Evolutionary conservation across 331 rosid species (phyloP), one percentile per base, ranked within the genome.

Genomic region (Quercus lobata): DNA sequence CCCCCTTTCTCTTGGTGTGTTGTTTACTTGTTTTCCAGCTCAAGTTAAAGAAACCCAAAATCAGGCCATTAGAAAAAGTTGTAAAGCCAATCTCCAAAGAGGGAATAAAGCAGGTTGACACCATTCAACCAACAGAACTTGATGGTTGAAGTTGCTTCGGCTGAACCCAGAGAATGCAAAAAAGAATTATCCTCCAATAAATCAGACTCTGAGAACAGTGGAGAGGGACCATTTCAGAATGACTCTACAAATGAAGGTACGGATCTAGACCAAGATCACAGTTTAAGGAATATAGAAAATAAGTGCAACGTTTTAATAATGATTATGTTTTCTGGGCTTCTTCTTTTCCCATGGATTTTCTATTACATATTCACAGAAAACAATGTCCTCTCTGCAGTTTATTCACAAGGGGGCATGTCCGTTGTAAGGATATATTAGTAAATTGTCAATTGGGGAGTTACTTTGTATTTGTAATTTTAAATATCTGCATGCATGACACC

Each of bases 201-300:
- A 49, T 49, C 17, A 75, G 71, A 62, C 44, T 81, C 57, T 12
- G 78, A 73, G 63, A 53, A 27, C 69, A 24, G 21, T 32, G 61
- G 35, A 22, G 74, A 73, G 25, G 22, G 19, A 27, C 37, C 76
- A 46, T 15, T 35, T 25, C 24, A 44, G 32, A 46, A 79, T 22
- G 76, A 32, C 49, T 81, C 86, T n/a, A 52, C 78, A 4, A 49
- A 73, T 57, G 70, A 61, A 77, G 91, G 92, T 89, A 74, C 30
- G 61, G 4, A 76, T 55, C 19, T 53, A 30, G 30, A 62, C 52
- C 69, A 8, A 14, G n/a, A 65, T 55, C 70, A 22, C 21, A 69
- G 65, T 55, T 27, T 69, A 29, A 18, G 24, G 19, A 2, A 41
- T 41, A 41, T 41, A 41, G 46, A 32, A 21, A 10, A 18, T 53